Percentiles rank a stretch among this genome's conserved stretches.
These are phyloP conservation scores for Cercospora zeae-maydis DNA, from an alignment of 2,329 filamentous ascomycete species.

Conservation along the genomic window DNA sequence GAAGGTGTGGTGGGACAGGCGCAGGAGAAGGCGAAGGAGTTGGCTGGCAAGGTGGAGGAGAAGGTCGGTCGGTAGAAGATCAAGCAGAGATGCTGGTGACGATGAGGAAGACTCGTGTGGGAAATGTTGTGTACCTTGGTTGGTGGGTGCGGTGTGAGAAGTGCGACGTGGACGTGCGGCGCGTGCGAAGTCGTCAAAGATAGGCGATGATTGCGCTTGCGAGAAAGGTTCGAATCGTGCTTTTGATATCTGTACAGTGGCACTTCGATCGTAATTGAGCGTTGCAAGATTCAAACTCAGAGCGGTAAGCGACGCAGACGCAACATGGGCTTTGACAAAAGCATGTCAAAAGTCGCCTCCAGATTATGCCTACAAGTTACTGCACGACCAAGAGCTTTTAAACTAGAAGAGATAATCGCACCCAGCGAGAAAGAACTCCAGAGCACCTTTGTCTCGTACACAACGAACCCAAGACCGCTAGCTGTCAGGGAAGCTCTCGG, in stretches of 20 bases:
- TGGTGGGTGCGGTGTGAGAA: background rate
- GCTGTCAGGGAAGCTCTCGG: background rate
- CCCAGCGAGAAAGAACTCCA: background rate
- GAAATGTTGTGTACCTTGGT: background rate
- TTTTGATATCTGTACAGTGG: conserved; percentile 9
- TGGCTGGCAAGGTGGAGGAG: conserved; percentile 18
- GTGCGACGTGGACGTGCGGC: background rate
- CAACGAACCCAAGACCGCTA: background rate
- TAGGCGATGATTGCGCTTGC: background rate
- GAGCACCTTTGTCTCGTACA: background rate
- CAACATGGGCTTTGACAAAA: no score
- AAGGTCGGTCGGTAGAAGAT: conserved; percentile 1
- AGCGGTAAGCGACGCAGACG: background rate
- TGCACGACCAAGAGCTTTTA: background rate
- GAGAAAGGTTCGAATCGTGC: background rate
- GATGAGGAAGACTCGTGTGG: background rate
- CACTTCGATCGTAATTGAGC: conserved; percentile 5
- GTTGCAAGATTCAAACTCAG: background rate
- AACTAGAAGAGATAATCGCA: background rate
- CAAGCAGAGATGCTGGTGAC: background rate
- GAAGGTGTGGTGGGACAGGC: conserved; percentile 27
- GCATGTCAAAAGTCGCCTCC: background rate
- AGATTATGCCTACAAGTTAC: background rate
- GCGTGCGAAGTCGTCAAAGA: background rate
- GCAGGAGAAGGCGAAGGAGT: conserved; percentile 29